Conservation (phyloP, 2,329 filamentous ascomycete genomes). For the Coniochaeta sp. region DNA sequence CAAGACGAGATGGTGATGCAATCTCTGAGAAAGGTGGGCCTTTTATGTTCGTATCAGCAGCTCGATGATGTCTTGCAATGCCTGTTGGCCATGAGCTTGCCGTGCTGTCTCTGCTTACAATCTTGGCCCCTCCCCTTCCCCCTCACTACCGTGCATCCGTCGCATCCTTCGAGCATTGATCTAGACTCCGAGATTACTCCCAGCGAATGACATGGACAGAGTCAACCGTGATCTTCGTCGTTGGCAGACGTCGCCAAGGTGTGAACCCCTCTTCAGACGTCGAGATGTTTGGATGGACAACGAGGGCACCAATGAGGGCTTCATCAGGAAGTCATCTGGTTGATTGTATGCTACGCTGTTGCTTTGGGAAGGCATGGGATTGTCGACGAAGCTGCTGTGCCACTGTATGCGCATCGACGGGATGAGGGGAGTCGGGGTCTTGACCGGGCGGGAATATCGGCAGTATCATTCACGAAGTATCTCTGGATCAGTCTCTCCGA, state of each 20-base stretch:
- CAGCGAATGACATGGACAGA: neutral
- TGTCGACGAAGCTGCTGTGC: neutral
- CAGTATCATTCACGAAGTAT: neutral
- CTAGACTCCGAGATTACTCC: neutral
- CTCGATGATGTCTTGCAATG: neutral
- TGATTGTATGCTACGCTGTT: neutral
- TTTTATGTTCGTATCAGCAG: neutral
- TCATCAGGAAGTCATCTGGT: slow-evolving; percentile 1
- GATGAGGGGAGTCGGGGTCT: neutral
- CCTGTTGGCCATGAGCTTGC: neutral
- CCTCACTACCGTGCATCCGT: neutral
- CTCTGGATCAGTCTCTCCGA: neutral
- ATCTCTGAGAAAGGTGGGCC: neutral
- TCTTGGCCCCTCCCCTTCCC: neutral
- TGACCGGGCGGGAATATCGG: neutral
- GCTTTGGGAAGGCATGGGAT: neutral
- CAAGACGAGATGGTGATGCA: neutral
- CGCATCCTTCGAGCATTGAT: neutral
- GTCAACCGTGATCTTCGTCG: neutral
- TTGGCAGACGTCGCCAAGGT: neutral
- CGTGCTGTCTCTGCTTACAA: neutral
- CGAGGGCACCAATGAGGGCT: slow-evolving; percentile 3
- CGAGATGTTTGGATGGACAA: neutral
- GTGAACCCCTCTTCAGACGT: neutral
- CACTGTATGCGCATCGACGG: neutral